These are phyloP conservation scores for Trichoderma lentiforme DNA, from an alignment of 2,329 filamentous ascomycete genomes.

Conservation along the genomic window DNA sequence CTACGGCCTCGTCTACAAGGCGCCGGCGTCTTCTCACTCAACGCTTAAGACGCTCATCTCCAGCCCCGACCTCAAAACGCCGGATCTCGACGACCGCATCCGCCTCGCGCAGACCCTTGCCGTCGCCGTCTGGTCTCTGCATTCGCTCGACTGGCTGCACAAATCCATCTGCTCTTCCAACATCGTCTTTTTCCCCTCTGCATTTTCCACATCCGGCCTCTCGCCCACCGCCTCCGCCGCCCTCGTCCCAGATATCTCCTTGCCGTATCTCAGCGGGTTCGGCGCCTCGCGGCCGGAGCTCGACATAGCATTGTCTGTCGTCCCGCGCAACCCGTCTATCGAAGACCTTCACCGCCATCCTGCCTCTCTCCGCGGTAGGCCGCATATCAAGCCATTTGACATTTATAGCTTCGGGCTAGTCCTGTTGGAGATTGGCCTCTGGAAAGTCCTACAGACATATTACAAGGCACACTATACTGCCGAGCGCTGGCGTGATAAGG, in stretches of 20 bases:
- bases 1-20: slow-evolving; percentile 44
- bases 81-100: slow-evolving; percentile 44
- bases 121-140: slow-evolving; percentile 47
- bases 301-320: slow-evolving; percentile 48
- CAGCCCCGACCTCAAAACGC: slow-evolving; percentile 40
- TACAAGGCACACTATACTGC: slow-evolving; percentile 42
- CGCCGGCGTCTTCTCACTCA: slow-evolving; percentile 35
- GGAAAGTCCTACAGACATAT: slow-evolving; percentile 42
- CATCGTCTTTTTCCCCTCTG: slow-evolving; percentile 51
- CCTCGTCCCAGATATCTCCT: slow-evolving; percentile 39
- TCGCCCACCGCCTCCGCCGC: slow-evolving; percentile 35
- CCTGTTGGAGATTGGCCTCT: slow-evolving; percentile 50
- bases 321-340: slow-evolving; percentile 40
- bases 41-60: slow-evolving; percentile 40
- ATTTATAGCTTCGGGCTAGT: slow-evolving; percentile 52
- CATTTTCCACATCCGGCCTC: slow-evolving; percentile 33
- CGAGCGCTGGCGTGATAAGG: slow-evolving; percentile 41
- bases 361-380: slow-evolving; percentile 37
- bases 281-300: slow-evolving; percentile 52
- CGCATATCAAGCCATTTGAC: slow-evolving; percentile 49
- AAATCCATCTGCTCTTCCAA: slow-evolving; percentile 54
- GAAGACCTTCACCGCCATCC: slow-evolving; percentile 48
- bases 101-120: slow-evolving; percentile 41
- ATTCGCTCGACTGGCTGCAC: slow-evolving; percentile 54
- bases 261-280: slow-evolving; percentile 51